Base-by-base conservation (phyloP, 805 yeast genomes). In the Zygosaccharomyces kombuchaensis region DNA sequence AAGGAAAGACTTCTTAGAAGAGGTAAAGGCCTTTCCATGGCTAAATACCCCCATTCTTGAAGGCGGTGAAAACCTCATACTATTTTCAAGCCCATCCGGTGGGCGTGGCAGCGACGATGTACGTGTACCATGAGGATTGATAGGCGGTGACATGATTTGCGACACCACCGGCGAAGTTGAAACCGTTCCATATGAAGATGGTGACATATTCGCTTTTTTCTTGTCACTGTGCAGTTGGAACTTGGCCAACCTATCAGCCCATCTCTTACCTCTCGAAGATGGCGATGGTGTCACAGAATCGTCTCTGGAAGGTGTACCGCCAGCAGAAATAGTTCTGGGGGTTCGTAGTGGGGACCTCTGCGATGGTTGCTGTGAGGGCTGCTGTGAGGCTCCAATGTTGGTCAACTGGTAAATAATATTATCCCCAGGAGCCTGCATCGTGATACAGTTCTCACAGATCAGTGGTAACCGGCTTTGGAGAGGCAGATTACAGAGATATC, bases 91-190 rank as follows among this genome's bases (percentile, higher is more conserved):
- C 22, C 42, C 37, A 13, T 56, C 48, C 3, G 43, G 44, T 2
- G 66, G 63, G 30, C 60, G 54, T 14, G 67, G 67, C 16, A 62
- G 48, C 9, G 67, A 61, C 6, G 63, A 51, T 2, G 58, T 54
- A 29, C 67, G 49, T 9, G 50, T 44, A 2, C 65, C 62, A 37
- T 49, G 48, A 13, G 39, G 29, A 21, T 32, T 43, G 34, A 34
- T 16, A n/a, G 41, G 42, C 13, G 50, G 45, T 5, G 47, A 38
- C 5, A 40, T 17, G 9, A 40, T 37, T 32, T 29, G 34, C 10
- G 46, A 27, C 16, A 34, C 26, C 27, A 27, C 34, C 9, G 44
- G 41, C 6, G 44, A 39, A 13, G n/a, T 22, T 3, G 42, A 37
- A 27, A 27, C 23, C 6, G 34, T 31, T 16, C 34, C 26, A 8